phyloP scores from a whole-genome alignment of 2,329 filamentous ascomycete genomes.

The Sporothrix pseudoabietina region DNA sequence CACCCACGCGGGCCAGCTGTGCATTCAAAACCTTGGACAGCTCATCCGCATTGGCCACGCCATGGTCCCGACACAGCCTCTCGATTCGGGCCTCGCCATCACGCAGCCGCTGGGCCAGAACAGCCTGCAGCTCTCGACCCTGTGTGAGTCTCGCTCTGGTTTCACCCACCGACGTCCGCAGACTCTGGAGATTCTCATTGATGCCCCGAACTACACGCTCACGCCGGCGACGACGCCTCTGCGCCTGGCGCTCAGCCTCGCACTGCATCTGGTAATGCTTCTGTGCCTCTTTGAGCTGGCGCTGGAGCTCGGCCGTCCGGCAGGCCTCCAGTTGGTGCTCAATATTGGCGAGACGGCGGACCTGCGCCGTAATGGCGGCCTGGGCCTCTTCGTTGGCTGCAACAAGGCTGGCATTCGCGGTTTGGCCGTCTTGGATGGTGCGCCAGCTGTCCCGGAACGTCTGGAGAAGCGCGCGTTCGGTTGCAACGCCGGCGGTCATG shows the following conservation, averaged over 20 bases:
- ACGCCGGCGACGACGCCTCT: conserved; percentile 3
- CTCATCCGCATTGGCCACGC: background rate
- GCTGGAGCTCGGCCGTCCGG: background rate
- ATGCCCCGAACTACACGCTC: conserved; percentile 15
- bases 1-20: background rate
- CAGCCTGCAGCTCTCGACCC: conserved; percentile 22
- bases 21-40: conserved; percentile 13
- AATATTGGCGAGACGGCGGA: conserved; percentile 20
- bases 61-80: conserved; percentile 25
- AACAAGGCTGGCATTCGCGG: conserved; percentile 16
- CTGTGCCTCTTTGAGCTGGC: conserved; percentile 6
- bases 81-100: conserved; percentile 28
- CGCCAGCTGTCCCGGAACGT: conserved; percentile 26
- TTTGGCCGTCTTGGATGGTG: conserved; percentile 9
- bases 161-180: conserved; percentile 22
- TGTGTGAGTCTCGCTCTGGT: conserved; percentile 26
- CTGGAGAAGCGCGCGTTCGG: conserved; percentile 6
- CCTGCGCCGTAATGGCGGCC: conserved; percentile 5
- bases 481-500: background rate
- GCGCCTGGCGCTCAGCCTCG: background rate
- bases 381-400: conserved; percentile 27
- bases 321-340: conserved; percentile 15
- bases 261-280: conserved; percentile 20
- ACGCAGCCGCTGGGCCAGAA: conserved; percentile 24
- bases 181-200: conserved; percentile 37